phyloP scores from a whole-genome alignment of 495 filamentous ascomycete species.

The Penicillium fimorum region DNA sequence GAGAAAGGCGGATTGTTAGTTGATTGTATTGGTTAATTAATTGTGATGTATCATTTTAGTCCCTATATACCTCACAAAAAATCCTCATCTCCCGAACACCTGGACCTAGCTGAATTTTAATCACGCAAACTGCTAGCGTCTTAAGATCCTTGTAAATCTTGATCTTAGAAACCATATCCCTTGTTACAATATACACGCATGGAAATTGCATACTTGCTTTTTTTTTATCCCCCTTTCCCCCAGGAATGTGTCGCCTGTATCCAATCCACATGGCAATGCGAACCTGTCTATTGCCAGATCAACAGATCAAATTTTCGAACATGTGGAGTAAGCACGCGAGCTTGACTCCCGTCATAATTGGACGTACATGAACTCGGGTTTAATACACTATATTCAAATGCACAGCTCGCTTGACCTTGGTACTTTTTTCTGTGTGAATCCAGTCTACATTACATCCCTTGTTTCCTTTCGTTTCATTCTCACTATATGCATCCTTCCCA shows the following conservation, averaged over 20 bases:
- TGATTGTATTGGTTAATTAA: not conserved
- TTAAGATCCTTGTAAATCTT: not conserved
- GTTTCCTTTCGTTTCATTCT: not conserved
- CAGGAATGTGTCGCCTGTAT: constrained; percentile 19
- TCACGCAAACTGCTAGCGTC: no score
- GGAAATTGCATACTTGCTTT: constrained; percentile 15
- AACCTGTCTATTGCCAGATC: not conserved
- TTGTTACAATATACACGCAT: constrained; percentile 17
- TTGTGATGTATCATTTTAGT: not conserved
- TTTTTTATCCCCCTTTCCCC: constrained; percentile 3
- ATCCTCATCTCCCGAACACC: no score
- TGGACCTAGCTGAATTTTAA: no score
- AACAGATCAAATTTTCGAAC: not conserved
- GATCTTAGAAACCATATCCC: constrained; percentile 11
- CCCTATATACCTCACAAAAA: not conserved
- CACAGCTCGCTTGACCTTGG: not conserved
- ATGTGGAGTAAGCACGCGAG: not conserved
- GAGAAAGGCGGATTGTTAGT: constrained; percentile 14
- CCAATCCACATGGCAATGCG: constrained; percentile 14
- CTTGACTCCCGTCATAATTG: not conserved
- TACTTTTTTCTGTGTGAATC: not conserved
- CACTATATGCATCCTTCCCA: not conserved
- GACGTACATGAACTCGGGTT: not conserved
- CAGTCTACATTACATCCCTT: constrained; percentile 16
- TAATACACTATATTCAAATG: not conserved